Conservation (phyloP, 148 eudicot genomes). For the Polygonum aviculare region DNA sequence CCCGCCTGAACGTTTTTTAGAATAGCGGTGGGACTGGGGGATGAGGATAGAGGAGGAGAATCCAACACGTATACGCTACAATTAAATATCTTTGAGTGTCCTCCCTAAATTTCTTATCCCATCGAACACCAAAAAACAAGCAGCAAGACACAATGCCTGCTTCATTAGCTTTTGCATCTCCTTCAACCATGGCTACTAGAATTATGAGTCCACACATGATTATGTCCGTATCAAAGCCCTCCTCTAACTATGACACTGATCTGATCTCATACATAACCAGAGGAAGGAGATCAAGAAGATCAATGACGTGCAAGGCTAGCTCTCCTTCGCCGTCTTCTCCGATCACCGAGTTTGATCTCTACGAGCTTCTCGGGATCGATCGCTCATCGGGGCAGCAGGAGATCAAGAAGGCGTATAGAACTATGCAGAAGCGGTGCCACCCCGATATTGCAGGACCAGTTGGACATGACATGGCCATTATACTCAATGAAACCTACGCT, state of each 20-base stretch:
- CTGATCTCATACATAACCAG: neutral
- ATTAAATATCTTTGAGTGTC: neutral
- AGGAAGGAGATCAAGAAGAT: neutral
- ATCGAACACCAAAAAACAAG: neutral
- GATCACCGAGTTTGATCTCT: slow-evolving; percentile 63
- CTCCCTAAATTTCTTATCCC: slow-evolving; percentile 7
- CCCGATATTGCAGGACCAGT: slow-evolving; percentile 82
- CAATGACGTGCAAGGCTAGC: slow-evolving; percentile 28
- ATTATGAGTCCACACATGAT: neutral
- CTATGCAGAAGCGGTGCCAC: slow-evolving; percentile 79
- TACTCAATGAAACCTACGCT: slow-evolving; percentile 77
- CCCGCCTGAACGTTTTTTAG: too few relatives aligned
- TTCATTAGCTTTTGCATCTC: neutral
- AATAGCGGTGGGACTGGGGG: too few relatives aligned
- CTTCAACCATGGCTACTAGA: slow-evolving; percentile 6
- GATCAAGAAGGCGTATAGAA: slow-evolving; percentile 66
- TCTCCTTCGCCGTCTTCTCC: slow-evolving; percentile 17
- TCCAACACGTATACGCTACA: too few relatives aligned
- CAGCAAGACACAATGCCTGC: neutral
- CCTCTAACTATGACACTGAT: neutral
- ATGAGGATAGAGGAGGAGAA: too few relatives aligned
- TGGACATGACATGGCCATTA: slow-evolving; percentile 93
- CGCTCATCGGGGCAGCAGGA: slow-evolving; percentile 43
- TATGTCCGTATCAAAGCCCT: neutral
- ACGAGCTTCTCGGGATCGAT: slow-evolving; percentile 74